Base-by-base conservation (phyloP, 108 stramenopile species). In the Discostella pseudostelligera region DNA sequence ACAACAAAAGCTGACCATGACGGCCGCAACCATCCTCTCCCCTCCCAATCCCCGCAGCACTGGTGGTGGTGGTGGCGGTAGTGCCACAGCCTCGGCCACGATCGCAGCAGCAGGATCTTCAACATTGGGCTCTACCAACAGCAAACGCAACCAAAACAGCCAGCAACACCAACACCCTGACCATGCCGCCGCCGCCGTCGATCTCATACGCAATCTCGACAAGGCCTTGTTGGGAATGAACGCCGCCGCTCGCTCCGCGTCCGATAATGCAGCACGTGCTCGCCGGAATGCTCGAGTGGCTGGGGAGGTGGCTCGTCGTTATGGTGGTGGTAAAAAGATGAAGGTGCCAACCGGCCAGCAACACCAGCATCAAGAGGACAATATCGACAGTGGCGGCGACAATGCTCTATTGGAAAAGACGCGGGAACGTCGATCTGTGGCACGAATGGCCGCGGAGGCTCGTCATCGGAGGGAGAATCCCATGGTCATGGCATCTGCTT, bases 161-260 rank as follows among this genome's bases (percentile, higher is more conserved):
- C 32, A 4, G 5, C 32, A 5, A 32, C 32, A 32, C 3, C 4
- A 32, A 3, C 32, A 32, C 32, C 20, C 21, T 45, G 25, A 62
- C 65, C 53, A 42, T 25, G 21, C 39, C 59, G 19, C 80, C 39
- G 86, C 79, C 26, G 86, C 89, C n/a, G 83, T 81, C 12, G 80
- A 83, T 54, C 79, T 90, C 29, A 90, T 90, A 60, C 83, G 75
- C 29, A 77, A 77, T 10, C 68, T 90, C 40, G 89, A 90, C 62
- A 56, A 72, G 19, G 86, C 89, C 32, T 79, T 76, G 43, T 63
- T 77, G 0, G 74, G 80, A 60, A 83, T 86, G 81, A 81, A 28
- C 39, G 57, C 65, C 3, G 56, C 69, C 36, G 83, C 84, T 20
- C 66, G 76, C 26, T 40, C 65, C 21, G 82, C 89, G 12, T 81